Base-by-base conservation (phyloP, 208 protist species). In the Leishmania mexicana region DNA sequence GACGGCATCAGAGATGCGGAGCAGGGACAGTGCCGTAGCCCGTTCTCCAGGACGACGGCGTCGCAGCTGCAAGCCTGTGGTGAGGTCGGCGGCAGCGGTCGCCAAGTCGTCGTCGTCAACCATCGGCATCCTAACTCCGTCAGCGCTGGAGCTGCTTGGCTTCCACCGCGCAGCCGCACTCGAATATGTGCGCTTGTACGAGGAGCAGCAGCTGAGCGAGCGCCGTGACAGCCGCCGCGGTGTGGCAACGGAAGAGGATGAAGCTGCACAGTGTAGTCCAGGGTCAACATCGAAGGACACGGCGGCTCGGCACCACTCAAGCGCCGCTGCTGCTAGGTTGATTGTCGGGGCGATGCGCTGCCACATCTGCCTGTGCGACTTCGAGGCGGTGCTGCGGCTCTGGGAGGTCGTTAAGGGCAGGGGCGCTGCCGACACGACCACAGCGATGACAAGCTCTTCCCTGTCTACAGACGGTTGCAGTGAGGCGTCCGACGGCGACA, bases 301-400 rank as follows among this genome's bases (percentile, higher is more conserved):
- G 67, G 28, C 7, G 58, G 54, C 42, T 42, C 54, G 53, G 51
- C 72, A 54, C n/a, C 54, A 74, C 54, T 42, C 76, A 72, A 35
- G 78, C 67, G 45, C 70, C 28, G 70, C 28, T 45, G 70, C 38
- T 54, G 47, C 53, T 38, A 77, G 86, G 57, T 53, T 40, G 51
- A 81, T 88, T 68, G 75, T 94, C 24, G 89, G 85, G 2, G 94
- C 93, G n/a, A 93, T 96, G 86, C 94, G 94, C 2, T 93, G 92
- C 79, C 93, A 94, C 86, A 81, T 94, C 65, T 75, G 84, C 53
- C 64, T 89, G 24, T 90, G 88, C 47, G 91, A 97, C 83, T 96
- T 97, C 84, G 81, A 93, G 38, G 78, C 84, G 35, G 88, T 95
- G 57, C 82, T 97, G 54, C 87, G 75, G 19, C 82, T 97, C 51